phyloP scores from a whole-genome alignment of 768 basidiomycete species.

The Amanita muscaria region DNA sequence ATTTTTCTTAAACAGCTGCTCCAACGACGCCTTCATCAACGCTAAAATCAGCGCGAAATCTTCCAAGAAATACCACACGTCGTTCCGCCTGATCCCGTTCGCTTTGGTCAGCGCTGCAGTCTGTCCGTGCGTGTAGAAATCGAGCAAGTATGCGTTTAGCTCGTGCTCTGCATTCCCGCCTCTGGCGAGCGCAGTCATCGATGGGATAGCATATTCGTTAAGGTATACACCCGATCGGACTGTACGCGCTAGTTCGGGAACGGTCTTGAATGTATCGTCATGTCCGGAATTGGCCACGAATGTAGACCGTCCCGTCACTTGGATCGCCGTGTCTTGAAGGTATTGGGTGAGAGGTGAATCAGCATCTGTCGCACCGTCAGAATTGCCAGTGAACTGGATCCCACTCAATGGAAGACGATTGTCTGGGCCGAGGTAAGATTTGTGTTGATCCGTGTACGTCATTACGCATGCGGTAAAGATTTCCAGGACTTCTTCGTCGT shows the following conservation, averaged over 20 bases:
- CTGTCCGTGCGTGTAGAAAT: constrained; percentile 65
- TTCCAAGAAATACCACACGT: constrained; percentile 57
- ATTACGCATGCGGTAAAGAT: constrained; percentile 51
- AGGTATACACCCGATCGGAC: constrained; percentile 45
- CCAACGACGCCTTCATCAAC: constrained; percentile 40
- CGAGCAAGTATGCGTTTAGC: constrained; percentile 59
- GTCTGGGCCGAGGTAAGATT: constrained; percentile 32
- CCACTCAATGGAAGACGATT: constrained; percentile 40
- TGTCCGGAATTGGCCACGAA: constrained; percentile 68
- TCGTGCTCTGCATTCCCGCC: constrained; percentile 14
- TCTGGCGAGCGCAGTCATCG: constrained; percentile 28
- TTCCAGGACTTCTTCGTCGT: constrained; percentile 39
- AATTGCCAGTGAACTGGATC: constrained; percentile 15
- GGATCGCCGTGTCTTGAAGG: constrained; percentile 30
- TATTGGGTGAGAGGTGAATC: constrained; percentile 24
- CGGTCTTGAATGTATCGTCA: constrained; percentile 40
- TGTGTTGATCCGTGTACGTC: constrained; percentile 35
- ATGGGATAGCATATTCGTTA: constrained; percentile 53
- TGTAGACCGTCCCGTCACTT: constrained; percentile 38
- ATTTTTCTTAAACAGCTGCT: constrained; percentile 31
- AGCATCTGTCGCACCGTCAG: background rate
- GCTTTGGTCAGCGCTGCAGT: constrained; percentile 34
- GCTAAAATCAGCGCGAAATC: constrained; percentile 46
- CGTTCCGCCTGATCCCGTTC: constrained; percentile 52
- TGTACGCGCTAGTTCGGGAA: constrained; percentile 44